These are phyloP conservation scores for Annulohypoxylon bovei DNA, from an alignment of 495 filamentous ascomycete genomes.

Conservation along the genomic window DNA sequence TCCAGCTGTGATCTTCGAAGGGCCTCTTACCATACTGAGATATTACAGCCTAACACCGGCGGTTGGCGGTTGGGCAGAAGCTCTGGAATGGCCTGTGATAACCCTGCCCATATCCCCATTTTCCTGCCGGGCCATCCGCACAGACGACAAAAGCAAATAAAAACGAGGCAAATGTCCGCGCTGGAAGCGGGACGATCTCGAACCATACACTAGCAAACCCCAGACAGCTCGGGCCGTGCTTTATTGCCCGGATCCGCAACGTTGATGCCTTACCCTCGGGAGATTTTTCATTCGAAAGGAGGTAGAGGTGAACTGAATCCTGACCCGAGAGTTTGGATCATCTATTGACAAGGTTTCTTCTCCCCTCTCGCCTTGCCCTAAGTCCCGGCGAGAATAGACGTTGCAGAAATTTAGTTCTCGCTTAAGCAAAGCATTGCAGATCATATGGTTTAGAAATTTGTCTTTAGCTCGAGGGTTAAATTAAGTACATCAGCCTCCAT, in stretches of 20 bases:
- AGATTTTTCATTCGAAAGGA: constrained; percentile 4
- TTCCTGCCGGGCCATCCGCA: constrained; percentile 27
- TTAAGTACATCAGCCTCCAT: constrained; percentile 3
- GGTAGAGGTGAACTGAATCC: not conserved
- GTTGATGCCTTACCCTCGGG: constrained; percentile 15
- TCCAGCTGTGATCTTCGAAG: constrained; percentile 4
- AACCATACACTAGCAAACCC: constrained; percentile 3
- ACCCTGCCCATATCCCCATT: constrained; percentile 22
- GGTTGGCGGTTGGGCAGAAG: constrained; percentile 12
- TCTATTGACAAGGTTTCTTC: not conserved
- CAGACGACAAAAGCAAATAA: constrained; percentile 27
- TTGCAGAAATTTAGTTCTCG: not conserved
- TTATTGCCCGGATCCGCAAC: constrained; percentile 13
- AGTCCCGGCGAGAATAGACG: not conserved
- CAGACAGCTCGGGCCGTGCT: constrained; percentile 23
- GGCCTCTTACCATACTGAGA: not conserved
- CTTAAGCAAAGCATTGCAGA: not conserved
- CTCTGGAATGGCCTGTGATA: constrained; percentile 12
- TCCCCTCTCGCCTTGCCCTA: not conserved
- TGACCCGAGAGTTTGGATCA: constrained; percentile 36
- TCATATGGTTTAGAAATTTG: constrained; percentile 2
- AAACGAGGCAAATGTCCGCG: constrained; percentile 14
- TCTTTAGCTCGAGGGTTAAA: not conserved
- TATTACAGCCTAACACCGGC: constrained; percentile 4
- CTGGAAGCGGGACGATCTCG: constrained; percentile 17